Conservation (phyloP, 2,329 filamentous ascomycete genomes). For the Fusarium cicatricum region DNA sequence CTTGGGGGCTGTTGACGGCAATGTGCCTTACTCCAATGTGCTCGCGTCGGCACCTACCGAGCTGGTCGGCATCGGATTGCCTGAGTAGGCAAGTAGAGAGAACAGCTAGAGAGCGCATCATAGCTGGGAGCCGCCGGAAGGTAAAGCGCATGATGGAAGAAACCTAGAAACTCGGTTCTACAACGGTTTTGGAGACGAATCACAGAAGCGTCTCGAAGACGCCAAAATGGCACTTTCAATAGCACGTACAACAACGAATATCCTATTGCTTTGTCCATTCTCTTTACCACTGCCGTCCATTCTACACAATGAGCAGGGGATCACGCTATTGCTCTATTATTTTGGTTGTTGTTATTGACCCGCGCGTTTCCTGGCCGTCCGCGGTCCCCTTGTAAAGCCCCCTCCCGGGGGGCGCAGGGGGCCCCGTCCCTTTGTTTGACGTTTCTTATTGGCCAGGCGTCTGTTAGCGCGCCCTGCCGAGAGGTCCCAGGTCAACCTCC, state of each 20-base stretch:
- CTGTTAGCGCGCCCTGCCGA: conserved; percentile 36
- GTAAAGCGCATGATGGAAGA: background rate
- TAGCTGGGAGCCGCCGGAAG: conserved; percentile 5
- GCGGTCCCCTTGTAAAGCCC: conserved; percentile 31
- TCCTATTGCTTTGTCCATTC: background rate
- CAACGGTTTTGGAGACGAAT: conserved; percentile 8
- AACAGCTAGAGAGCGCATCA: background rate
- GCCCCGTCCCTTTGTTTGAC: conserved; percentile 10
- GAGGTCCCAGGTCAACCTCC: conserved; percentile 40
- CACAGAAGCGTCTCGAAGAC: background rate
- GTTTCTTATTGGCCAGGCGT: conserved; percentile 31
- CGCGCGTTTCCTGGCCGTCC: conserved; percentile 43
- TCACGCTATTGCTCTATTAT: conserved; percentile 32
- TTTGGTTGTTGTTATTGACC: conserved; percentile 44
- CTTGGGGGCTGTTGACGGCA: conserved; percentile 8
- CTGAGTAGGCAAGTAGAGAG: conserved; percentile 11
- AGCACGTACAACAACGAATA: background rate
- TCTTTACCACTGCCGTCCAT: conserved; percentile 3
- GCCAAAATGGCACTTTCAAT: background rate
- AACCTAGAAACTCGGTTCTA: conserved; percentile 1
- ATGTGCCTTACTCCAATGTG: conserved; percentile 12
- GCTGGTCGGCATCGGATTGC: background rate
- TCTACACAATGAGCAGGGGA: conserved; percentile 15
- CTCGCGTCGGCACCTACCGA: conserved; percentile 25
- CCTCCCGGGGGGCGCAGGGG: conserved; percentile 23